phyloP scores from a whole-genome alignment of 2,329 filamentous ascomycete genomes.

The Colletotrichum caudatum region DNA sequence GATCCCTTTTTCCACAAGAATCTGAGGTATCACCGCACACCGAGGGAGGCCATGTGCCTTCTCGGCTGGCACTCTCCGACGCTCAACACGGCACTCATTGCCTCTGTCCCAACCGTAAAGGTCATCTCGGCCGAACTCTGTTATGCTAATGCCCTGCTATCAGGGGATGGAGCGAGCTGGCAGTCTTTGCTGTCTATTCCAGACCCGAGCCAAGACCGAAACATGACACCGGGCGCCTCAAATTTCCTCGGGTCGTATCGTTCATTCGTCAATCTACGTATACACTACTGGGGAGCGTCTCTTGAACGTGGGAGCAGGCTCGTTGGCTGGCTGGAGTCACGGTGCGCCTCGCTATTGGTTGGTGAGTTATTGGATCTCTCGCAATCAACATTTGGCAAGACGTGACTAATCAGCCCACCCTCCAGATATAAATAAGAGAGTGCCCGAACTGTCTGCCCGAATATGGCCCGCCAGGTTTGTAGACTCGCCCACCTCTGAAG shows the following conservation, averaged over 20 bases:
- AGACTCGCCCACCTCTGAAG: conserved; percentile 45
- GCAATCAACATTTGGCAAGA: neutral
- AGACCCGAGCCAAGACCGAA: neutral
- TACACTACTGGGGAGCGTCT: conserved; percentile 74
- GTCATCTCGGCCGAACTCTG: conserved; percentile 65
- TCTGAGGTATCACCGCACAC: conserved; percentile 65
- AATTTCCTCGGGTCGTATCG: conserved; percentile 66
- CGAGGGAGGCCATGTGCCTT: conserved; percentile 72
- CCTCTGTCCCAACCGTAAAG: conserved; percentile 64
- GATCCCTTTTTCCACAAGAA: conserved; percentile 70
- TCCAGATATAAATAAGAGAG: conserved; percentile 65
- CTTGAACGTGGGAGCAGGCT: conserved; percentile 65
- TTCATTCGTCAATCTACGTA: conserved; percentile 70
- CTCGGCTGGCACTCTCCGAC: conserved; percentile 72
- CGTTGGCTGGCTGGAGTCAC: conserved; percentile 73
- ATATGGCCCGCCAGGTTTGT: conserved; percentile 74
- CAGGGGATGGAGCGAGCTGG: conserved; percentile 56
- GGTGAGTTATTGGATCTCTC: conserved; percentile 55
- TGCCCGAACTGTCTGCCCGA: conserved; percentile 64
- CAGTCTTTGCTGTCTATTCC: conserved; percentile 51
- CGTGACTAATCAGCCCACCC: neutral
- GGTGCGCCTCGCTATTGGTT: conserved; percentile 68
- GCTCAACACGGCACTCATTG: conserved; percentile 69
- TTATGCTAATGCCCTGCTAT: conserved; percentile 58
- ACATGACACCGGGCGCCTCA: conserved; percentile 47